These are phyloP conservation scores for Candida cerambycidarum DNA, from an alignment of 805 yeast species.

Conservation along the genomic window DNA sequence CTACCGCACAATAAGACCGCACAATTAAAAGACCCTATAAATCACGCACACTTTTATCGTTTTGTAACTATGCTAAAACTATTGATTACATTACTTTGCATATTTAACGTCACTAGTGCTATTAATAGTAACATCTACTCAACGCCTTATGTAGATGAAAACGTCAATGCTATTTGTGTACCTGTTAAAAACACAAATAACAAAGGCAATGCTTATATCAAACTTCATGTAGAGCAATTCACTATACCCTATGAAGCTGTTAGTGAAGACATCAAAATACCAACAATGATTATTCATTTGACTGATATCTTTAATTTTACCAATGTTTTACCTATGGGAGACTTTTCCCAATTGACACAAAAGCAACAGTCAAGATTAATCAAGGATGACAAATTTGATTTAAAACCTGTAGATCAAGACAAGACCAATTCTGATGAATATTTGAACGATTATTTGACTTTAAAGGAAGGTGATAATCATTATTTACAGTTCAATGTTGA, in stretches of 20 bases:
- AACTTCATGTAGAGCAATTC: neutral
- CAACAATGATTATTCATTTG: conserved; percentile 25
- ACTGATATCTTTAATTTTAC: conserved; percentile 22
- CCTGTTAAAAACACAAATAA: conserved; percentile 4
- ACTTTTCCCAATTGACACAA: conserved; percentile 11
- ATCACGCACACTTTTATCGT: neutral
- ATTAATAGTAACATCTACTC: neutral
- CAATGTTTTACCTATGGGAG: conserved; percentile 18
- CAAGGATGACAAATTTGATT: conserved; percentile 11
- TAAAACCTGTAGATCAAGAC: neutral
- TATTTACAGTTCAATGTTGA: conserved; percentile 15
- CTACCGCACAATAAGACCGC: no score
- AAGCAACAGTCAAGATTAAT: neutral
- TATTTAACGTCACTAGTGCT: neutral
- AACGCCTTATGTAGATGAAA: neutral
- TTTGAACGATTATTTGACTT: conserved; percentile 3
- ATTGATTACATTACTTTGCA: neutral
- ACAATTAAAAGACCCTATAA: no score
- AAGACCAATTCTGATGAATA: neutral
- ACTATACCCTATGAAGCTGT: neutral
- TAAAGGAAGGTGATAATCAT: conserved; percentile 9
- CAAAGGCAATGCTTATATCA: conserved; percentile 7
- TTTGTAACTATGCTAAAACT: neutral
- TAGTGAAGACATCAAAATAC: conserved; percentile 16
- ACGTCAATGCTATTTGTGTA: conserved; percentile 6